Evolutionary conservation across 2,329 filamentous ascomycete genomes (phyloP).

Genomic region (Aureobasidium sp.): DNA sequence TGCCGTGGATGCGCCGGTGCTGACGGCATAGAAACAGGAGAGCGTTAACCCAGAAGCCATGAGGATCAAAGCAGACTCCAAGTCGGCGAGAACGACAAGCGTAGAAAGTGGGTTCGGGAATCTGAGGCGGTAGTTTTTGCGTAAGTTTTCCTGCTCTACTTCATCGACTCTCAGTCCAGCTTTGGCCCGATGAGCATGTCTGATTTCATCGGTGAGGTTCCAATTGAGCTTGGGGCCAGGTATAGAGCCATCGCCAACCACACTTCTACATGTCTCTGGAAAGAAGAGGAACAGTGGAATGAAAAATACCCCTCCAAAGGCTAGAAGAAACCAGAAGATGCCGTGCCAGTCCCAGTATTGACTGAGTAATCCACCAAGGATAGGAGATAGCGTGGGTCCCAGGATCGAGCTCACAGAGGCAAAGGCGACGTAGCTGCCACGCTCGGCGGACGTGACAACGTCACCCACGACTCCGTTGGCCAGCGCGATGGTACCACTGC

Average conservation of each 20-base stretch:
- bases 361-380: conserved; percentile 57
- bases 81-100: conserved; percentile 24
- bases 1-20: conserved; percentile 33
- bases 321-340: conserved; percentile 63
- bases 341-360: conserved; percentile 61
- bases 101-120: conserved; percentile 27
- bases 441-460: conserved; percentile 59
- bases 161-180: conserved; percentile 21
- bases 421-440: conserved; percentile 66
- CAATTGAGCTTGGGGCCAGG: conserved; percentile 53
- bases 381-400: conserved; percentile 47
- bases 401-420: conserved; percentile 53
- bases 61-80: conserved; percentile 34
- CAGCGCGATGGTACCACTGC: conserved; percentile 63
- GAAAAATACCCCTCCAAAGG: conserved; percentile 44
- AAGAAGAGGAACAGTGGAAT: conserved; percentile 50
- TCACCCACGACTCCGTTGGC: conserved; percentile 67
- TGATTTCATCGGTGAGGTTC: conserved; percentile 43
- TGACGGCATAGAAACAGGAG: conserved; percentile 38
- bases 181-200: conserved; percentile 20
- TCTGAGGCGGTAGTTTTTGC: conserved; percentile 22
- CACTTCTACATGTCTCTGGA: conserved; percentile 44
- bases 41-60: conserved; percentile 34
- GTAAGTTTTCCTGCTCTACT: conserved; percentile 21
- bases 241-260: conserved; percentile 57